A percentile compares a stretch with the other conserved stretches of the same genome.
Evolutionary conservation across 768 basidiomycete species (phyloP).

Genomic region (Hemileccinum impolitum): DNA sequence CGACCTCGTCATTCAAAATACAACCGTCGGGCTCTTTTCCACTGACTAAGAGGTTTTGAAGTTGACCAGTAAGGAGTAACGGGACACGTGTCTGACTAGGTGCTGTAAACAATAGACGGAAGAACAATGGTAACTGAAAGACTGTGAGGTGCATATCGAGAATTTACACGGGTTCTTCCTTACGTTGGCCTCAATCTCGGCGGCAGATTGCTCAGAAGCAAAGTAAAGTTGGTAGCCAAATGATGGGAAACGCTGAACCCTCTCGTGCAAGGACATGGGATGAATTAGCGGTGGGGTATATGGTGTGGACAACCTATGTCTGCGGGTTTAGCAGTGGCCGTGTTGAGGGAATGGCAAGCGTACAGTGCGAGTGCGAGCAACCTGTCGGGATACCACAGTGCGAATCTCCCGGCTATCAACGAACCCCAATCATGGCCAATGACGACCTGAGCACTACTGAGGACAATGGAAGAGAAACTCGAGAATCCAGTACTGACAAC

Average conservation of each 20-base stretch:
- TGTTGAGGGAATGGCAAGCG: slow-evolving; percentile 19
- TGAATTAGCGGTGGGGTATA: slow-evolving; percentile 55
- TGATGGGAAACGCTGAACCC: slow-evolving; percentile 51
- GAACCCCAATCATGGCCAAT: slow-evolving; percentile 86
- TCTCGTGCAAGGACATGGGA: slow-evolving; percentile 49
- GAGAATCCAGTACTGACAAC: slow-evolving; percentile 42
- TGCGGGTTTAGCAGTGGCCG: background rate
- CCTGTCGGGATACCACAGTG: slow-evolving; percentile 68
- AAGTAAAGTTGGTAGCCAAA: slow-evolving; percentile 72
- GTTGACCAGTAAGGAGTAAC: background rate
- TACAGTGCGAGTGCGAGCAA: slow-evolving; percentile 59
- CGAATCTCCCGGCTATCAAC: slow-evolving; percentile 59
- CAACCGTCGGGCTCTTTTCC: slow-evolving; percentile 7
- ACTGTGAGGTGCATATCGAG: slow-evolving; percentile 17
- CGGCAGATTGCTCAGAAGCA: slow-evolving; percentile 46
- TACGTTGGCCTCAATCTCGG: slow-evolving; percentile 58
- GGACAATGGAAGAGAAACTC: background rate
- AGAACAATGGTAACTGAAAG: slow-evolving; percentile 23
- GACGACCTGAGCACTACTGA: slow-evolving; percentile 42
- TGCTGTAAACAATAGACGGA: slow-evolving; percentile 11
- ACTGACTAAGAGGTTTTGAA: slow-evolving; percentile 9
- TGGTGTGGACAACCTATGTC: slow-evolving; percentile 58
- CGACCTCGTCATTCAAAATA: slow-evolving; percentile 20
- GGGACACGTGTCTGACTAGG: background rate
- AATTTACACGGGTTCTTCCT: slow-evolving; percentile 8